Conservation (phyloP, 2,329 filamentous ascomycete genomes). For the Fusarium multiceps region DNA sequence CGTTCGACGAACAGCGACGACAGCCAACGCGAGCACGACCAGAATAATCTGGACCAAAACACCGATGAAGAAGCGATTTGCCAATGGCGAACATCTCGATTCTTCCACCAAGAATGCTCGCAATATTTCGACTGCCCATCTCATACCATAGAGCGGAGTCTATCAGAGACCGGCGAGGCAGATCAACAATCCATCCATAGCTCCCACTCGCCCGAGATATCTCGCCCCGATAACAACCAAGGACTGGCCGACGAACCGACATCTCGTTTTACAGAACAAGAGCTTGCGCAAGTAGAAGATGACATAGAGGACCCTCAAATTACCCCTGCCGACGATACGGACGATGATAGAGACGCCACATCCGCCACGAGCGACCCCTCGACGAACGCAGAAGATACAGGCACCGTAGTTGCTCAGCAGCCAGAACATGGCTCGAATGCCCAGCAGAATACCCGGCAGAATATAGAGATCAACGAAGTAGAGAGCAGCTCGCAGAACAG, state of each 20-base stretch:
- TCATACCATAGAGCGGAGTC: constrained; percentile 55
- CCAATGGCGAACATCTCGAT: constrained; percentile 53
- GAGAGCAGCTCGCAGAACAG: constrained; percentile 6
- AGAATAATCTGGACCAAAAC: neutral
- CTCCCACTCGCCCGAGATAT: constrained; percentile 6
- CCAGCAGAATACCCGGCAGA: constrained; percentile 4
- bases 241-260: constrained; percentile 11
- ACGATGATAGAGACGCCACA: constrained; percentile 8
- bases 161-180: constrained; percentile 42
- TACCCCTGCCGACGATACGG: neutral
- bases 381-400: neutral
- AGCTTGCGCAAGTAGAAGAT: constrained; percentile 26
- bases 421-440: constrained; percentile 3
- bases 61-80: constrained; percentile 43
- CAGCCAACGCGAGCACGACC: constrained; percentile 17
- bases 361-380: neutral
- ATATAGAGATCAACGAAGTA: neutral
- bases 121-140: constrained; percentile 63
- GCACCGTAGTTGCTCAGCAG: constrained; percentile 5
- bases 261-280: constrained; percentile 28
- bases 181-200: constrained; percentile 42
- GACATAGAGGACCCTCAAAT: neutral
- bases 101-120: constrained; percentile 58
- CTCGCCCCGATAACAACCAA: constrained; percentile 15
- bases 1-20: constrained; percentile 56